A percentile compares a stretch with the other conserved stretches of the same genome.
Conservation (phyloP, 1,284 basidiomycete species). For the Irpex lacteus region DNA sequence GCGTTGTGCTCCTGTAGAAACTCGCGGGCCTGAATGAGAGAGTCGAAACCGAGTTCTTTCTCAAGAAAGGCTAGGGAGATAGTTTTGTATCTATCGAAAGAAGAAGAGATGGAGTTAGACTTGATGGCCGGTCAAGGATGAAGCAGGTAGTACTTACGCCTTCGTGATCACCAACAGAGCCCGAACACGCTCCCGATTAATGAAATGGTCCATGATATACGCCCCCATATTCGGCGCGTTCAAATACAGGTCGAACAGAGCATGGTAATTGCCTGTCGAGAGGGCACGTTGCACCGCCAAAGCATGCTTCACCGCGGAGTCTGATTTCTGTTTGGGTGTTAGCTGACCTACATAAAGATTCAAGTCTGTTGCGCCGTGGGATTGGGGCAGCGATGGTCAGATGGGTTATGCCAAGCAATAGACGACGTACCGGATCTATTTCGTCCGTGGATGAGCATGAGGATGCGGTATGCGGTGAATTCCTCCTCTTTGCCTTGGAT, state of each 20-base stretch:
- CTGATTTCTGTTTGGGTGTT: constrained; percentile 83
- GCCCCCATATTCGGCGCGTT: constrained; percentile 95
- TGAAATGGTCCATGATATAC: constrained; percentile 99
- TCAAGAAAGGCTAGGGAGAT: constrained; percentile 79
- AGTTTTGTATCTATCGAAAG: constrained; percentile 64
- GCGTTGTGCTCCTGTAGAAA: constrained; percentile 77
- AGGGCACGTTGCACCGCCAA: constrained; percentile 86
- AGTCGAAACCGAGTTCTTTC: constrained; percentile 83
- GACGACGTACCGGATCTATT: constrained; percentile 78
- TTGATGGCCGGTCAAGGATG: not conserved
- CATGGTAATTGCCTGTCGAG: constrained; percentile 92
- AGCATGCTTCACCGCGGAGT: constrained; percentile 83
- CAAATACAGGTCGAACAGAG: constrained; percentile 84
- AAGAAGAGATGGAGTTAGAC: not conserved
- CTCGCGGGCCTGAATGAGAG: constrained; percentile 55
- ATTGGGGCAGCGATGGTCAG: not conserved
- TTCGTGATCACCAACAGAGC: constrained; percentile 90
- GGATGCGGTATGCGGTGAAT: constrained; percentile 96
- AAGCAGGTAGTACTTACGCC: constrained; percentile 57
- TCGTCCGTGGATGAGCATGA: constrained; percentile 92
- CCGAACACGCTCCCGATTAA: constrained; percentile 86
- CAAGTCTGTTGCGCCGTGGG: constrained; percentile 62
- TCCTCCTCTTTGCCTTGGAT: constrained; percentile 90
- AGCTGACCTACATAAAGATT: constrained; percentile 96
- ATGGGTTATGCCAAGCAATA: not conserved